Percentiles rank a stretch among this genome's conserved stretches.
phyloP scores from a whole-genome alignment of 2,329 filamentous ascomycete genomes.

The Neopestalotiopsis sp. region DNA sequence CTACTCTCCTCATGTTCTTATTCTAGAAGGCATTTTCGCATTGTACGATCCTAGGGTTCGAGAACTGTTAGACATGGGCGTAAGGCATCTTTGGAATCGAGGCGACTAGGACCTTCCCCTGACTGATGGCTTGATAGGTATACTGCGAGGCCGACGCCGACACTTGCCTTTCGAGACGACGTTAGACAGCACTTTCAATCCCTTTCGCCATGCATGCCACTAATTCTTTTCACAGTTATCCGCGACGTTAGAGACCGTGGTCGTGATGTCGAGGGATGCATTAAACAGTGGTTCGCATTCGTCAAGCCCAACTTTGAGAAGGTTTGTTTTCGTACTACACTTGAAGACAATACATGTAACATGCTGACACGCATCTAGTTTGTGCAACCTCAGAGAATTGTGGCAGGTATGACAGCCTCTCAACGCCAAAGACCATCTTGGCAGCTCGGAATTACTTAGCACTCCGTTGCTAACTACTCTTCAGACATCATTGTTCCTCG shows the following conservation, averaged over 20 bases:
- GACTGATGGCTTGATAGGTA: slow-evolving; percentile 59
- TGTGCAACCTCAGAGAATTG: slow-evolving; percentile 88
- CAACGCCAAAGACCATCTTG: neutral
- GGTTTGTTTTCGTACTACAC: slow-evolving; percentile 38
- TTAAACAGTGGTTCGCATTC: slow-evolving; percentile 97
- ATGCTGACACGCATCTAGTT: slow-evolving; percentile 53
- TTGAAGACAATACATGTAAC: neutral
- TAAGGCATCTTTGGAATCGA: slow-evolving; percentile 38
- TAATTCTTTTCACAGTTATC: slow-evolving; percentile 59
- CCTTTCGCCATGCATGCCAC: slow-evolving; percentile 23
- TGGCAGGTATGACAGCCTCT: slow-evolving; percentile 65
- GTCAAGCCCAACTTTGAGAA: slow-evolving; percentile 97
- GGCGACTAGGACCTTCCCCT: too few species aligned
- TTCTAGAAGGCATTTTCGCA: slow-evolving; percentile 95
- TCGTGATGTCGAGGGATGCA: slow-evolving; percentile 90
- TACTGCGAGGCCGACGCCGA: slow-evolving; percentile 97
- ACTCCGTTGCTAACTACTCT: slow-evolving; percentile 10
- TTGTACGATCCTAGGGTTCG: slow-evolving; percentile 86
- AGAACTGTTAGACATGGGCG: slow-evolving; percentile 89
- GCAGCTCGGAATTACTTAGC: neutral
- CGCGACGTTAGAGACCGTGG: slow-evolving; percentile 90
- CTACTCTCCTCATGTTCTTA: slow-evolving; percentile 94
- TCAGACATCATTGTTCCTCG: slow-evolving; percentile 91
- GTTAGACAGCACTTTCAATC: slow-evolving; percentile 56
- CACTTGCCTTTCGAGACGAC: slow-evolving; percentile 86